Evolutionary conservation across 2,329 filamentous ascomycete species (phyloP).

Genomic region (Phialophora expanda): DNA sequence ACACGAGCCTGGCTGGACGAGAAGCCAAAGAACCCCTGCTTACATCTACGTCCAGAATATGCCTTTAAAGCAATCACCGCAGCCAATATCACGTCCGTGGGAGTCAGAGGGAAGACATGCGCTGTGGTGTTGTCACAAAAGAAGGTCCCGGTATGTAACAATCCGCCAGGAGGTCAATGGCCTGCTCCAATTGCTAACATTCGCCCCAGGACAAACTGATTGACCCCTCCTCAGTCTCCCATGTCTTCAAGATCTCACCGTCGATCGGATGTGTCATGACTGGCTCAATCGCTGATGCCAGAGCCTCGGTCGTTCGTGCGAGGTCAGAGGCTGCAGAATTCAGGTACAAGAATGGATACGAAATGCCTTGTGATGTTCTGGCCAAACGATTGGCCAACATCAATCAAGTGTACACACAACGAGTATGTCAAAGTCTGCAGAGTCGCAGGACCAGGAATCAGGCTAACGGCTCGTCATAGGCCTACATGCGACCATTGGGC

Average conservation of each 20-base stretch:
- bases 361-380: conserved; percentile 98
- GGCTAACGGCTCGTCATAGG: conserved; percentile 55
- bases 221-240: conserved; percentile 93
- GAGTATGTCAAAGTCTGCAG: conserved; percentile 62
- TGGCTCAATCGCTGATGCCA: conserved; percentile 94
- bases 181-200: conserved; percentile 29
- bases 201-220: conserved; percentile 91
- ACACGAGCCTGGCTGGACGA: neutral
- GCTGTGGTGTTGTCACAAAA: conserved; percentile 98
- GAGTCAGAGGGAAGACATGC: conserved; percentile 93
- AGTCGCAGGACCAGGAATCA: conserved; percentile 1
- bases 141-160: conserved; percentile 87
- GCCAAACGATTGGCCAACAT: conserved; percentile 98
- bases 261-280: conserved; percentile 99
- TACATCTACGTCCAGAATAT: conserved; percentile 73
- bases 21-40: conserved; percentile 28
- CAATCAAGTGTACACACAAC: conserved; percentile 98
- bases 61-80: conserved; percentile 99
- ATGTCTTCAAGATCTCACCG: conserved; percentile 95
- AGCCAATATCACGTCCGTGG: conserved; percentile 97
- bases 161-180: conserved; percentile 36
- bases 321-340: conserved; percentile 97
- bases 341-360: conserved; percentile 97
- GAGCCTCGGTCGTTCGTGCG: conserved; percentile 89
- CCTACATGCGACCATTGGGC: conserved; percentile 97